phyloP scores from a whole-genome alignment of 192 early-diverging fungal species.

The Chytriomyces confervae region DNA sequence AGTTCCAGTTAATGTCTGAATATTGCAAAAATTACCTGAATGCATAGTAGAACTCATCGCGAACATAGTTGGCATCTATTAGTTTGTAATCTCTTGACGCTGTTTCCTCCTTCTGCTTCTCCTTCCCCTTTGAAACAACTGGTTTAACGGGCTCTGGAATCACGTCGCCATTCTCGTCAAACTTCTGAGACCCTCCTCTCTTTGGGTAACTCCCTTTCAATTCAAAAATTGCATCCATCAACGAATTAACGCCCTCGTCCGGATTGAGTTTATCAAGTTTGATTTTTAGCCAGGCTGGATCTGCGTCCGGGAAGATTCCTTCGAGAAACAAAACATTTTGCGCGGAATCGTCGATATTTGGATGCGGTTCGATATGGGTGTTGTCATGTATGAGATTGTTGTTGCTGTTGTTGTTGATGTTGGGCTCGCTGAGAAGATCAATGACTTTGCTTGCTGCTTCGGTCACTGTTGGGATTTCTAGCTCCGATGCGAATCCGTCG shows the following conservation, averaged over 20 bases:
- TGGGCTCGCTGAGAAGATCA: neutral
- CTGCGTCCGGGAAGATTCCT: slow-evolving; percentile 23
- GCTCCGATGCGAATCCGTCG: neutral
- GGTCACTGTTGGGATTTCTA: neutral
- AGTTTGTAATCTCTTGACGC: neutral
- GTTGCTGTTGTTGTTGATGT: neutral
- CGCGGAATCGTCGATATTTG: neutral
- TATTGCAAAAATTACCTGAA: neutral
- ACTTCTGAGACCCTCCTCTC: neutral
- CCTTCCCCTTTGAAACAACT: neutral
- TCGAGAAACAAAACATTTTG: neutral
- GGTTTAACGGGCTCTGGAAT: neutral
- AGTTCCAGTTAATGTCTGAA: neutral
- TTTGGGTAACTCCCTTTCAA: slow-evolving; percentile 30
- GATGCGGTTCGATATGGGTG: neutral
- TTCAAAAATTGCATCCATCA: slow-evolving; percentile 8
- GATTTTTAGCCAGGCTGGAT: slow-evolving; percentile 19
- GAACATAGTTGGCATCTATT: slow-evolving; percentile 4
- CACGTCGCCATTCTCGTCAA: slow-evolving; percentile 2
- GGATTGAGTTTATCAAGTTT: neutral
- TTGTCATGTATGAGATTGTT: neutral
- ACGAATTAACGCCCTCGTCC: neutral
- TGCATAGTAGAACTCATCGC: slow-evolving; percentile 5
- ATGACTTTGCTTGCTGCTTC: neutral
- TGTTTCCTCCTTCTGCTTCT: neutral